A percentile compares a stretch with the other conserved stretches of the same genome.
These are phyloP conservation scores for Rosa hybrid DNA, from an alignment of 331 rosid species.

Conservation along the genomic window DNA sequence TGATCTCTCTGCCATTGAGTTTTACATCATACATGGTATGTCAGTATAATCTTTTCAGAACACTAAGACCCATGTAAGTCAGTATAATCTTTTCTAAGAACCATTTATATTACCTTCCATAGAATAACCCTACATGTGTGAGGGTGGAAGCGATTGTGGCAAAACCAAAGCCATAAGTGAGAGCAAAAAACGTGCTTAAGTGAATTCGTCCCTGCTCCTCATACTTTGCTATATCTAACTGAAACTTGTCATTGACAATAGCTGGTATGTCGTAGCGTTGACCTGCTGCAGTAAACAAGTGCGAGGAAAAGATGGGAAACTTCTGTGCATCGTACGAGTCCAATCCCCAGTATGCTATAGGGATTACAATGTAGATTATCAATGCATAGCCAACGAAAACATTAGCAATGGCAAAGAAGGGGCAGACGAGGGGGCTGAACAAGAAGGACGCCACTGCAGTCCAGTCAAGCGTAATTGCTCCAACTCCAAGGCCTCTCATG, in stretches of 20 bases:
- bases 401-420: conserved; percentile 77
- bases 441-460: conserved; percentile 71
- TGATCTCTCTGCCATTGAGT: conserved; percentile 64
- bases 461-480: conserved; percentile 85
- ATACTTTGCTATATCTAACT: conserved; percentile 50
- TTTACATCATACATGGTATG: neutral
- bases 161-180: conserved; percentile 80
- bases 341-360: conserved; percentile 72
- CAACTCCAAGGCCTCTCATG: conserved; percentile 82
- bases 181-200: conserved; percentile 72
- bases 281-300: conserved; percentile 66
- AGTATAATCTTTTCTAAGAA: neutral
- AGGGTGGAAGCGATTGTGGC: conserved; percentile 82
- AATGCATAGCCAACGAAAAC: conserved; percentile 56
- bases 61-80: neutral
- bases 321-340: conserved; percentile 53
- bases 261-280: conserved; percentile 53
- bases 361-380: conserved; percentile 53
- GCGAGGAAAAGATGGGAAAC: conserved; percentile 81
- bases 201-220: conserved; percentile 62
- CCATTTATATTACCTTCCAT: conserved; percentile 62
- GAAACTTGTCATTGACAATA: conserved; percentile 66
- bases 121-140: conserved; percentile 72
- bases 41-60: neutral
- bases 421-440: conserved; percentile 82